phyloP scores from a whole-genome alignment of 495 filamentous ascomycete genomes.

The Penicillium canariense region DNA sequence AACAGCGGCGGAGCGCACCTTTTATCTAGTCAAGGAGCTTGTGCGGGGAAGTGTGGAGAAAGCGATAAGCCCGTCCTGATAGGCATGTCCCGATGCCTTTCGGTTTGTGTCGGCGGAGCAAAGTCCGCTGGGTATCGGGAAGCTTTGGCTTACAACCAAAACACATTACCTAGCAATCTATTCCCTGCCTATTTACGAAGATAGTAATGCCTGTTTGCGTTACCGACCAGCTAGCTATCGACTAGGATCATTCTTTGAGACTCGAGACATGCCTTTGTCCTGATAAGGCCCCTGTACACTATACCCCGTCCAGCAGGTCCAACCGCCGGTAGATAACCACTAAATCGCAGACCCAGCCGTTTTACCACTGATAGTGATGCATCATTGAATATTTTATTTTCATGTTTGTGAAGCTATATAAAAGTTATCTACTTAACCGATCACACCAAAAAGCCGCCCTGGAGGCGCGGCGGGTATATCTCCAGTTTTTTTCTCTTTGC shows the following conservation, averaged over 20 bases:
- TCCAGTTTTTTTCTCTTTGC: conserved; percentile 9
- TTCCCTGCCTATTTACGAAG: no score
- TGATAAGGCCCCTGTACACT: background rate
- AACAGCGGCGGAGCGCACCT: conserved; percentile 10
- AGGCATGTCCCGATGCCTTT: no score
- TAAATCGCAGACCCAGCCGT: background rate
- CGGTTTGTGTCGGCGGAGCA: conserved; percentile 17
- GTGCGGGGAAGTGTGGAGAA: conserved; percentile 31
- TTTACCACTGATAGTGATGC: background rate
- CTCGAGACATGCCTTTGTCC: background rate
- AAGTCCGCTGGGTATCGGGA: conserved; percentile 12
- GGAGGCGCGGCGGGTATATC: conserved; percentile 29
- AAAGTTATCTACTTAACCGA: background rate
- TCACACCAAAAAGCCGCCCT: conserved; percentile 18
- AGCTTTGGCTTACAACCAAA: no score
- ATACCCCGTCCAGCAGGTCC: background rate
- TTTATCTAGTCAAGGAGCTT: conserved; percentile 26
- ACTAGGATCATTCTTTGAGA: background rate
- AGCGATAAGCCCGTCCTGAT: conserved; percentile 13
- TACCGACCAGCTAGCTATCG: background rate
- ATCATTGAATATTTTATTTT: background rate
- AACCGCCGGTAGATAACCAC: conserved; percentile 2
- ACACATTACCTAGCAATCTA: no score
- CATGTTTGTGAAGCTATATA: conserved; percentile 3
- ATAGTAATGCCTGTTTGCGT: no score